Conservation (phyloP, 306 rosid genomes). For the Ormosia emarginata region DNA sequence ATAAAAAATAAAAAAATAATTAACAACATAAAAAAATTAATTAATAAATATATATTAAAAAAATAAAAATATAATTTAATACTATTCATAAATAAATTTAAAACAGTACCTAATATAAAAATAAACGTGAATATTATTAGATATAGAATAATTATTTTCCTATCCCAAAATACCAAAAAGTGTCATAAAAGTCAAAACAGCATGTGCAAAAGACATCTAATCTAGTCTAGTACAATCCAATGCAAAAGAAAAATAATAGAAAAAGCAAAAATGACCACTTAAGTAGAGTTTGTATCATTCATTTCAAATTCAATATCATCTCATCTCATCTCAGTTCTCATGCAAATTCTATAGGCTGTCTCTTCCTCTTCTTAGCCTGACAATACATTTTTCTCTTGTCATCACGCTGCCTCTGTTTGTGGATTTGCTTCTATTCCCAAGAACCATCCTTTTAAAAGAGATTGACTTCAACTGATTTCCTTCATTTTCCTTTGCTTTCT, state of each 20-base stretch:
- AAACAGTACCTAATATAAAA: no score
- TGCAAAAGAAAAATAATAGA: neutral
- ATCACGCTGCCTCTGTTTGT: neutral
- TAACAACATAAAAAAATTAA: no score
- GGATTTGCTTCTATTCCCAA: neutral
- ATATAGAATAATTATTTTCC: no score
- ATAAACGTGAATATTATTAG: no score
- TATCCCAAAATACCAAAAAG: neutral
- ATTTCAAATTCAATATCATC: neutral
- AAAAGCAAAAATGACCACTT: neutral
- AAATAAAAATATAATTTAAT: no score
- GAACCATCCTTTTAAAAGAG: neutral
- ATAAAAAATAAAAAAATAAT: no score
- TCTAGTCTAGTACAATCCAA: neutral
- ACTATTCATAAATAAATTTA: no score
- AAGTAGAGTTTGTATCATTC: neutral
- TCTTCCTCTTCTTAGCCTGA: neutral
- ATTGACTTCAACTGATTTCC: neutral
- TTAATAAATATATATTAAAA: no score
- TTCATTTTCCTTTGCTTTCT: constrained; percentile 1
- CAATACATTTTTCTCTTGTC: constrained; percentile 5
- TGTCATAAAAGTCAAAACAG: neutral
- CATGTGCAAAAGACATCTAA: neutral
- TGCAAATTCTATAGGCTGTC: neutral
- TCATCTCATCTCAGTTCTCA: neutral